A percentile compares a stretch with the other conserved stretches of the same genome.
Conservation (phyloP, 306 rosid genomes). For the Ceratonia siliqua region DNA sequence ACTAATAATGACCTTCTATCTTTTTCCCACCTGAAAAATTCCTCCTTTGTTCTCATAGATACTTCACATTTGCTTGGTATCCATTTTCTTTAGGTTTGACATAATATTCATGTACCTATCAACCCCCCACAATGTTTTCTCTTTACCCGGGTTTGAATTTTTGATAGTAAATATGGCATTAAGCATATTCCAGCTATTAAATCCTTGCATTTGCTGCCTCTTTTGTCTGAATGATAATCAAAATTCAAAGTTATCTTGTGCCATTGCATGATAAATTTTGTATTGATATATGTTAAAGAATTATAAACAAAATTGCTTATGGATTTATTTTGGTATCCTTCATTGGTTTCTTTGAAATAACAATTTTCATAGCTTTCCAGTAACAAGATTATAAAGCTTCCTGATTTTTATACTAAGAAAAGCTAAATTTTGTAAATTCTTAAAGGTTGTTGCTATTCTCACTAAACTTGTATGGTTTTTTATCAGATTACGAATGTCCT, state of each 20-base stretch:
- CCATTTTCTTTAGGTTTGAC: not conserved
- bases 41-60: not conserved
- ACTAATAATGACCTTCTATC: conserved; percentile 1
- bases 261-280: not conserved
- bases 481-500: conserved; percentile 76
- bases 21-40: not conserved
- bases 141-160: not conserved
- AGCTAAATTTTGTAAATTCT: conserved; percentile 22
- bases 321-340: conserved; percentile 10
- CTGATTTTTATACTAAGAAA: conserved; percentile 25
- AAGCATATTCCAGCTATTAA: conserved; percentile 1
- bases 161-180: not conserved
- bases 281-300: not conserved
- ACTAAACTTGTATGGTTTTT: conserved; percentile 41
- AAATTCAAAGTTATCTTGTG: not conserved
- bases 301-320: not conserved
- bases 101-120: not conserved
- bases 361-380: not conserved
- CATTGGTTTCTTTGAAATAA: not conserved
- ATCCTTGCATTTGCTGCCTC: not conserved
- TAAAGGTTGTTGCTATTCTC: conserved; percentile 26
- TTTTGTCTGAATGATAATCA: conserved; percentile 1
- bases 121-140: not conserved
- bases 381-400: not conserved
- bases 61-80: not conserved